Evolutionary conservation across 2,329 filamentous ascomycete genomes (phyloP).

Genomic region (Bipolaris oryzae): DNA sequence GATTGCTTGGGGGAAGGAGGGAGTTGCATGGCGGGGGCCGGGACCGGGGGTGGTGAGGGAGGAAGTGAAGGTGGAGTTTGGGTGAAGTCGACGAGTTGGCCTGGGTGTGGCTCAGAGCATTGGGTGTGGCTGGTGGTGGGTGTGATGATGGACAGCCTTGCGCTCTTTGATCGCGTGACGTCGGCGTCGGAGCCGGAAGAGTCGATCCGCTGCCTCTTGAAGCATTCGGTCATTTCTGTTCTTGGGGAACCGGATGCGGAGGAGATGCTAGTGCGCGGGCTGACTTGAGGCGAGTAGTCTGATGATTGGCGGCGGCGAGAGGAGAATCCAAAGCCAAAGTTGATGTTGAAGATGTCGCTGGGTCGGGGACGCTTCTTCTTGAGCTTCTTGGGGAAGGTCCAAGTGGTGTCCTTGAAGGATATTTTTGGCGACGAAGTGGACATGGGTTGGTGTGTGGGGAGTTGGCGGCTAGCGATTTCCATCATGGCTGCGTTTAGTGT

Average conservation of each 20-base stretch:
- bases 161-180: neutral
- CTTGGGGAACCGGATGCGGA: constrained; percentile 1
- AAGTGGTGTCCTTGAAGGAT: constrained; percentile 7
- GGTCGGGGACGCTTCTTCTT: constrained; percentile 12
- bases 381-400: constrained; percentile 13
- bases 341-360: constrained; percentile 20
- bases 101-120: constrained; percentile 16
- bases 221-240: constrained; percentile 5
- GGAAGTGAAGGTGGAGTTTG: neutral
- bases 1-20: neutral
- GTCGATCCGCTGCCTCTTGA: constrained; percentile 20
- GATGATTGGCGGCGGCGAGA: constrained; percentile 10
- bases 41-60: neutral
- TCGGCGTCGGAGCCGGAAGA: constrained; percentile 8
- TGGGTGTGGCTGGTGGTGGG: neutral
- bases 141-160: neutral
- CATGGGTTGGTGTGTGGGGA: neutral
- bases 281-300: constrained; percentile 19
- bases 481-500: constrained; percentile 13
- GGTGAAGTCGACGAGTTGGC: constrained; percentile 19
- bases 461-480: constrained; percentile 11
- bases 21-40: neutral
- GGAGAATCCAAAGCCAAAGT: constrained; percentile 17
- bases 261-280: constrained; percentile 20
- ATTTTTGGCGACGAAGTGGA: constrained; percentile 1